Base-by-base conservation (phyloP, 352 stramenopile species). In the Phytophthora constricta region DNA sequence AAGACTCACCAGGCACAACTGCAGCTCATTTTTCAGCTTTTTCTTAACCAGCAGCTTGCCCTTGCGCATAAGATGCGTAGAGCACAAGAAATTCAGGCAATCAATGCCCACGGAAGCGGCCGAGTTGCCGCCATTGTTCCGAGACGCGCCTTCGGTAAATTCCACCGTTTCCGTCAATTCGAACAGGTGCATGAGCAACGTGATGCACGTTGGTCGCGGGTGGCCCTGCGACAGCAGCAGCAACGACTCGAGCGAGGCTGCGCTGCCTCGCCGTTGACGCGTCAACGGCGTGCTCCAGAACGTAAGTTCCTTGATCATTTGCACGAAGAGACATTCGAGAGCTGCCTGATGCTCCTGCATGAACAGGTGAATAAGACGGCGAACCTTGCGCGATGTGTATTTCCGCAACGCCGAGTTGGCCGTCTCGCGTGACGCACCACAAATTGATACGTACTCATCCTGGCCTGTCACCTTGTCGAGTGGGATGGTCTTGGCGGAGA, bases 361-460 rank as follows among this genome's bases (percentile, higher is more conserved):
- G 53, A 94, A 92, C 49, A 96, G 58, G 55, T 94, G 86, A 22
- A 96, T 89, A 26, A 96, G 55, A 14, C 82, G 87, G 19, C 87
- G 87, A 57, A 96, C 86, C 74, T 96, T 96, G 54, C 87, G 79
- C 23, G 83, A 93, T 25, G 87, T 96, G 70, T 94, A 96, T 65
- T 94, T 93, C 41, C 87, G 87, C 54, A 94, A 67, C 16, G 84
- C 78, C 42, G 86, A 93, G 69, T 94, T 93, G 10, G 86, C 86
- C 62, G 89, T 88, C 53, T 96, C 87, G 3, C 87, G 86, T 13
- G 86, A 94, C 14, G 87, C 86, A 25, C 87, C 87, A 27, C 84
- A 96, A 61, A 96, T 93, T 45, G 82, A 92, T 39, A 96, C 84
- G 72, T 96, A 96, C 68, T 96, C 87, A 57, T 93, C 82, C 59